Base-by-base conservation (phyloP, 352 stramenopile species). In the Pythium rhizo-oryzae region DNA sequence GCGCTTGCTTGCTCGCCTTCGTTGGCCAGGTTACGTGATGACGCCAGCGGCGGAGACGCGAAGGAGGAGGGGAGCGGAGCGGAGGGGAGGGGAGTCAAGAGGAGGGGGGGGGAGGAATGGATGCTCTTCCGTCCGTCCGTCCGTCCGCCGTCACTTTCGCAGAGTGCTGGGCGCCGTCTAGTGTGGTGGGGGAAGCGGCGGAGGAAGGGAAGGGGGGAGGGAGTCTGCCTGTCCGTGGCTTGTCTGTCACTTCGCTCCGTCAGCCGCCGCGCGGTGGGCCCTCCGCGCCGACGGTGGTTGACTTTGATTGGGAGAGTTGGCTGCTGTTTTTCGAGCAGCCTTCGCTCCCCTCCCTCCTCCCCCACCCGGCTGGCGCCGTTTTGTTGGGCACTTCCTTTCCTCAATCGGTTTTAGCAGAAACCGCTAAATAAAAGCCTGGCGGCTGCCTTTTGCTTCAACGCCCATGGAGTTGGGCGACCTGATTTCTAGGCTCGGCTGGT, bases 121-220 rank as follows among this genome's bases (percentile, higher is more conserved):
- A 28, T 53, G 46, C 46, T 53, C n/a, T 2, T 53, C n/a, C 46
- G 19, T 49, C 41, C 55, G 55, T 61, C 41, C 55, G 55, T 49
- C 41, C 55, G 55, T 61, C 41, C 55, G 55, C 51, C 51, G 51
- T 24, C 51, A 58, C 51, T 58, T 58, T 58, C 51, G 51, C 51
- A 58, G 35, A 41, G 35, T 41, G 35, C 35, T 41, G 8, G 8
- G 35, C 35, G 28, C 28, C 44, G 12, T 53, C 12, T n/a, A 25
- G n/a, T 51, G 33, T 61, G 53, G 19, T 47, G 30, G 28, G 47
- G 55, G 37, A 18, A 21, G 28, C 24, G 25, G 51, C 13, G 51
- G 51, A 44, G 18, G 51, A 28, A 44, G 18, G 23, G n/a, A 15
- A 28, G 23, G 51, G 30, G 30, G 21, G 25, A 11, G 8, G 35